Conservation (phyloP, 495 filamentous ascomycete species). For the Tuber brumale region DNA sequence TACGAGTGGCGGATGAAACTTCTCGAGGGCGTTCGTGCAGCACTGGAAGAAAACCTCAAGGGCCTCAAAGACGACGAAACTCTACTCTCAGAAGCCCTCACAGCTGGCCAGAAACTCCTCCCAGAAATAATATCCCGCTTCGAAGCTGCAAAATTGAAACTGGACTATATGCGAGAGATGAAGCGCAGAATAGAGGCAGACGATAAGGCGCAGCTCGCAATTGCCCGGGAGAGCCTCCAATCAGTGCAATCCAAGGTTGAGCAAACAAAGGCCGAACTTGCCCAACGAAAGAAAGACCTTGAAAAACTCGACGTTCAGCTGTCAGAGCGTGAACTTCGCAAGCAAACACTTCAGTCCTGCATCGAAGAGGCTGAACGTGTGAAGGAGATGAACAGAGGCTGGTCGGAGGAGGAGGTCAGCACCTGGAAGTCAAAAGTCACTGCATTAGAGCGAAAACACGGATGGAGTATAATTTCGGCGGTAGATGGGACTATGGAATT, state of each 20-base stretch:
- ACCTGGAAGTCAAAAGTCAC: slow-evolving; percentile 46
- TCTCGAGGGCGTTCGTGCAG: slow-evolving; percentile 72
- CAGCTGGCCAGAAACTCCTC: slow-evolving; percentile 56
- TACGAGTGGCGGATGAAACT: slow-evolving; percentile 96
- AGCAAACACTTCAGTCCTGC: slow-evolving; percentile 55
- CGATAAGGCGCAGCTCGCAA: slow-evolving; percentile 64
- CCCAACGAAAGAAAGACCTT: slow-evolving; percentile 59
- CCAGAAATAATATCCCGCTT: slow-evolving; percentile 56
- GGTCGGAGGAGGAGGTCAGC: slow-evolving; percentile 69
- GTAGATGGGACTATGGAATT: slow-evolving; percentile 61
- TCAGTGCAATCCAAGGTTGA: slow-evolving; percentile 59
- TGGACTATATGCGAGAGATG: slow-evolving; percentile 55
- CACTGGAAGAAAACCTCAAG: slow-evolving; percentile 63
- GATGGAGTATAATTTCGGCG: slow-evolving; percentile 70
- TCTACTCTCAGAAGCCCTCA: slow-evolving; percentile 60
- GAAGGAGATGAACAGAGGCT: slow-evolving; percentile 79
- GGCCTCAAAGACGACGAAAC: slow-evolving; percentile 71
- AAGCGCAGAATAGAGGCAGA: slow-evolving; percentile 59
- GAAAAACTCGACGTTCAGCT: slow-evolving; percentile 58
- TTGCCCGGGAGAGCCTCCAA: slow-evolving; percentile 69
- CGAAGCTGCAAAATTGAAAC: slow-evolving; percentile 50
- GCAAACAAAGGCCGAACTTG: slow-evolving; percentile 59
- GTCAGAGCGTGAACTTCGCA: slow-evolving; percentile 55
- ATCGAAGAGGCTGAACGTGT: slow-evolving; percentile 79
- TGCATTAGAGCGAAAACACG: slow-evolving; percentile 59